phyloP scores from a whole-genome alignment of 2,329 filamentous ascomycete species.

The Claviceps fusiformis region DNA sequence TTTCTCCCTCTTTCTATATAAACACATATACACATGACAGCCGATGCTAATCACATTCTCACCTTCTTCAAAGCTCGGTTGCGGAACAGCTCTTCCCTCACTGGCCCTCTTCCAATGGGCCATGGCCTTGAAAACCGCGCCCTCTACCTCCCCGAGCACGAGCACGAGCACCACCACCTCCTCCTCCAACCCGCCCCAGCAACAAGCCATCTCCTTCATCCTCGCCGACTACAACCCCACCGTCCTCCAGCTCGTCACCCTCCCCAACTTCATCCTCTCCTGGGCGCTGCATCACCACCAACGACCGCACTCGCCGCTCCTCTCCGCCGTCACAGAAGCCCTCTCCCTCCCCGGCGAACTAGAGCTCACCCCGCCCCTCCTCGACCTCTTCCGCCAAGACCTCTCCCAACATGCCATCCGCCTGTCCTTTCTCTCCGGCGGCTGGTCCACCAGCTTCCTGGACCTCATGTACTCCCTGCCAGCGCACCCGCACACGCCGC shows the following conservation, averaged over 20 bases:
- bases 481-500: neutral
- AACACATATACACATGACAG: neutral
- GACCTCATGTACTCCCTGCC: slow-evolving; percentile 34
- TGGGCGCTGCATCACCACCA: slow-evolving; percentile 42
- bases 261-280: slow-evolving; percentile 63
- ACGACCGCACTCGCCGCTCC: slow-evolving; percentile 6
- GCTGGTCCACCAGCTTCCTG: slow-evolving; percentile 56
- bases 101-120: slow-evolving; percentile 56
- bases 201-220: slow-evolving; percentile 43
- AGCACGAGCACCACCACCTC: neutral
- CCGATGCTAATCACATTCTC: slow-evolving; percentile 7
- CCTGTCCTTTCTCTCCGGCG: slow-evolving; percentile 59
- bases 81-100: slow-evolving; percentile 62
- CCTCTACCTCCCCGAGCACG: neutral
- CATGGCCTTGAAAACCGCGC: slow-evolving; percentile 16
- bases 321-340: slow-evolving; percentile 27
- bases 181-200: neutral
- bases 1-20: neutral
- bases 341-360: slow-evolving; percentile 42
- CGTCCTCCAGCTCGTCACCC: slow-evolving; percentile 63
- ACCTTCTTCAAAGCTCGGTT: slow-evolving; percentile 46
- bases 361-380: slow-evolving; percentile 45
- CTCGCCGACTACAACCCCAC: slow-evolving; percentile 70
- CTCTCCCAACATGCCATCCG: slow-evolving; percentile 37
- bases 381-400: slow-evolving; percentile 42